phyloP scores from a whole-genome alignment of 768 basidiomycete species.

The Lactarius pseudohatsudake region DNA sequence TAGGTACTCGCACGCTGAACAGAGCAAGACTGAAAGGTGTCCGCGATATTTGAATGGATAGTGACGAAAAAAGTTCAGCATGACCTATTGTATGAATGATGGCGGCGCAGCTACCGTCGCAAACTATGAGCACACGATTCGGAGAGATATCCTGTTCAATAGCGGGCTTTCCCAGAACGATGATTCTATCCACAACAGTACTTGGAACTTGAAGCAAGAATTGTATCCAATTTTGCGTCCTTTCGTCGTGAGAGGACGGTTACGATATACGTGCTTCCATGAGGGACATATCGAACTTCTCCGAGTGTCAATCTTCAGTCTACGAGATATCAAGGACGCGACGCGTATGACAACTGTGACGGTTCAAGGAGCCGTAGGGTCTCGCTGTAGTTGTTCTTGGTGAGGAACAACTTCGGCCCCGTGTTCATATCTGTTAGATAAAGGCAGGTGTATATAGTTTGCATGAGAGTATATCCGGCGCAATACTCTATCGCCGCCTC shows the following conservation, averaged over 20 bases:
- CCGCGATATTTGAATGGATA: too few relatives aligned
- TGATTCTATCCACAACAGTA: too few relatives aligned
- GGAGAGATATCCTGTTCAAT: too few relatives aligned
- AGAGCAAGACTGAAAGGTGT: slow-evolving; percentile 38
- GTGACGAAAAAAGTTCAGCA: too few relatives aligned
- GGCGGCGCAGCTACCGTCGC: too few relatives aligned
- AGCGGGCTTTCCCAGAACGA: too few relatives aligned
- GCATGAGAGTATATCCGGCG: slow-evolving; percentile 69
- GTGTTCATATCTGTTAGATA: too few relatives aligned
- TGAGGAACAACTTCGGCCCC: slow-evolving; percentile 46
- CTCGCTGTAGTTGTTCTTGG: slow-evolving; percentile 32
- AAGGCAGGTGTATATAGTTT: slow-evolving; percentile 82
- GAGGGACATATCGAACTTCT: slow-evolving; percentile 83
- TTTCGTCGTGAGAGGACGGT: slow-evolving; percentile 43
- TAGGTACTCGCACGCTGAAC: slow-evolving; percentile 44
- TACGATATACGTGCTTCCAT: slow-evolving; percentile 59
- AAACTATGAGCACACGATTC: too few relatives aligned
- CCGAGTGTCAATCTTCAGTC: slow-evolving; percentile 89
- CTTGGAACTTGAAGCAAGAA: too few relatives aligned
- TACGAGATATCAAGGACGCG: slow-evolving; percentile 40
- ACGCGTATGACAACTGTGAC: slow-evolving; percentile 67
- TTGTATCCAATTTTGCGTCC: too few relatives aligned
- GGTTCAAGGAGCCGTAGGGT: slow-evolving; percentile 55
- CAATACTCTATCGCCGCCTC: slow-evolving; percentile 63
- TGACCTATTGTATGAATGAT: too few relatives aligned